Percentiles rank a stretch among this genome's conserved stretches.
Evolutionary conservation across 495 filamentous ascomycete species (phyloP).

Genomic region (Lophium mytilinum): DNA sequence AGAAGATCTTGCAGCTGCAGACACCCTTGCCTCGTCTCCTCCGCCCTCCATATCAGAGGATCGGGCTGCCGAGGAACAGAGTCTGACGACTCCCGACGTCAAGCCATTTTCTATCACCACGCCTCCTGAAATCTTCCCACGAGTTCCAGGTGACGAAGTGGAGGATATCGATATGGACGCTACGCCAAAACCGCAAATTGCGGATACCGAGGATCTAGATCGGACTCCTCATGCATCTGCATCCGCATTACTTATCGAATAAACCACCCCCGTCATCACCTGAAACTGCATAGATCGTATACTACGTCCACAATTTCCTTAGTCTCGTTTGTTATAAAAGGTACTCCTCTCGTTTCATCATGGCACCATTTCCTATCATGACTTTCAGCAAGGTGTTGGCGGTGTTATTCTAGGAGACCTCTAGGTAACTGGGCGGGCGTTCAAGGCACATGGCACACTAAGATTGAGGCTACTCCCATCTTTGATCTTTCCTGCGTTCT

Average conservation of each 20-base stretch:
- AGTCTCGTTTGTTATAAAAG: neutral
- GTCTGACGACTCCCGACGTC: constrained; percentile 13
- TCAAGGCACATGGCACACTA: neutral
- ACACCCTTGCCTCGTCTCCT: constrained; percentile 22
- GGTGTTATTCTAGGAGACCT: neutral
- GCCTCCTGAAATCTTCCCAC: constrained; percentile 38
- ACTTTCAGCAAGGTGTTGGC: constrained; percentile 2
- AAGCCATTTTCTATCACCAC: constrained; percentile 31
- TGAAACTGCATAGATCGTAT: neutral
- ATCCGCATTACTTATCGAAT: neutral
- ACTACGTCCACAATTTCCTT: neutral
- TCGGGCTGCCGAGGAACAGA: constrained; percentile 20
- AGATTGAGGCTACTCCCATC: neutral
- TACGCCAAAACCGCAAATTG: constrained; percentile 13
- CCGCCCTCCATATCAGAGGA: constrained; percentile 25
- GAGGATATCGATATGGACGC: constrained; percentile 34
- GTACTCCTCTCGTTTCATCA: neutral
- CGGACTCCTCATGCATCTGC: constrained; percentile 17
- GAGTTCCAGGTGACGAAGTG: constrained; percentile 28
- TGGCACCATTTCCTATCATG: neutral
- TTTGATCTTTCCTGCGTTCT: neutral
- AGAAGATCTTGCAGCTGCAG: constrained; percentile 28
- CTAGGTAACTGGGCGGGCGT: neutral
- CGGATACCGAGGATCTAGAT: constrained; percentile 10
- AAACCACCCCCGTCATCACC: too few species aligned